Evolutionary conservation across 352 stramenopile genomes (phyloP).

Genomic region (Phytopythium mirpurense): DNA sequence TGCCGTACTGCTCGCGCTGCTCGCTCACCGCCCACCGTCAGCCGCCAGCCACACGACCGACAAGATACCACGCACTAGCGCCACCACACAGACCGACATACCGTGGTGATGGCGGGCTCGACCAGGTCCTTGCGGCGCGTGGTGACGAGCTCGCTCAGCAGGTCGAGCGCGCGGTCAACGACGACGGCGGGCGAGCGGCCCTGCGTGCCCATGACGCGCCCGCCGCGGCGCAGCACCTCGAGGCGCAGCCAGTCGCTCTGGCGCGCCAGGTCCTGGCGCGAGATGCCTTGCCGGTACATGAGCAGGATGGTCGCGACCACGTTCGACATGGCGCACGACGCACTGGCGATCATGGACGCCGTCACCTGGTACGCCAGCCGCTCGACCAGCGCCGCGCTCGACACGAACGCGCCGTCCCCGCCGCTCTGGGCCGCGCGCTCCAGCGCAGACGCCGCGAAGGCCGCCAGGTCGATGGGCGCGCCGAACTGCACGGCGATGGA

Average conservation of each 20-base stretch:
- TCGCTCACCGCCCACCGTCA: background rate
- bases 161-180: slow-evolving; percentile 55
- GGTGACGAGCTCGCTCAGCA: slow-evolving; percentile 68
- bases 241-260: slow-evolving; percentile 70
- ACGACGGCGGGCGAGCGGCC: slow-evolving; percentile 60
- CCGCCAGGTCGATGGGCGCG: slow-evolving; percentile 54
- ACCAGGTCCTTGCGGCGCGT: slow-evolving; percentile 70
- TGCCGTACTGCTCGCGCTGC: slow-evolving; percentile 73
- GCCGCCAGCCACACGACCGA: slow-evolving; percentile 7
- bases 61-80: too few species aligned
- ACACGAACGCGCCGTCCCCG: slow-evolving; percentile 22
- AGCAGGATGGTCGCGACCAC: slow-evolving; percentile 71
- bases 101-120: slow-evolving; percentile 69
- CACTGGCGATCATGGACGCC: slow-evolving; percentile 55
- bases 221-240: slow-evolving; percentile 65
- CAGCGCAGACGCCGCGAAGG: slow-evolving; percentile 31
- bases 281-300: slow-evolving; percentile 76
- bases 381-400: slow-evolving; percentile 36
- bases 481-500: slow-evolving; percentile 80
- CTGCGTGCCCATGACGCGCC: slow-evolving; percentile 65
- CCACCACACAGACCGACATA: too few species aligned
- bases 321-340: slow-evolving; percentile 72
- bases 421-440: slow-evolving; percentile 15
- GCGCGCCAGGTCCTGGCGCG: slow-evolving; percentile 57
- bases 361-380: slow-evolving; percentile 74